Base-by-base conservation (phyloP, 371 early-diverging fungal species). In the Massospora cicadina region DNA sequence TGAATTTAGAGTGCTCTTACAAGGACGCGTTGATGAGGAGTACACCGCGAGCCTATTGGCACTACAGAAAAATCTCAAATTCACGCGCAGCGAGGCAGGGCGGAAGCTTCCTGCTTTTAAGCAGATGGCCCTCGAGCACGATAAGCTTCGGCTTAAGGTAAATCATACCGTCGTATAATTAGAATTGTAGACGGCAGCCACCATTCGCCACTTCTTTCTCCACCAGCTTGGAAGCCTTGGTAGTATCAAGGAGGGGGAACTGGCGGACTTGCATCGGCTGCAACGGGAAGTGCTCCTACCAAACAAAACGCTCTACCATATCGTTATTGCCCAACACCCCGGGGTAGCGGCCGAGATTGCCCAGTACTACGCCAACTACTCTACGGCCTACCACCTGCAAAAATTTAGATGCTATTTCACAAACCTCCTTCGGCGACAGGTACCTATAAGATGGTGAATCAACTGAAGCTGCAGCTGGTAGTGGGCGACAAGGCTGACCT, bases 61-160 rank as follows among this genome's bases (percentile, higher is more conserved):
- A 17, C 43, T 43, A 43, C 43, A 43, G 43, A 43, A 43, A 17
- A 43, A 43, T 17, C 17, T 43, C 43, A 43, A 10, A 17, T 43
- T 43, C 43, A 43, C 17, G 43, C 43, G 17, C 10, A 5, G 5
- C 43, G 43, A 43, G 43, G 43, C 43, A 43, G 43, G 43, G 17
- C 43, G 43, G 17, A 43, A 43, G 43, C 43, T 43, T 5, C 43
- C 43, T 17, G 57, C 57, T 57, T 25, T 57, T 21, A 57, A 57
- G 57, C 23, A n/a, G 23, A 57, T 57, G 28, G 57, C 25, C 21
- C 57, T 26, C 28, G 57, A 57, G 57, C 57, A 57, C 26, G 57
- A 57, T 26, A 57, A 57, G 57, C 57, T 57, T 10, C 57, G 57
- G 5, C 26, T 57, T 26, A 57, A 57, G 28, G 57, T 57, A 57